Evolutionary conservation across 306 rosid species (phyloP), one percentile per base, ranked within the genome.

Genomic region (Albizia julibrissin): DNA sequence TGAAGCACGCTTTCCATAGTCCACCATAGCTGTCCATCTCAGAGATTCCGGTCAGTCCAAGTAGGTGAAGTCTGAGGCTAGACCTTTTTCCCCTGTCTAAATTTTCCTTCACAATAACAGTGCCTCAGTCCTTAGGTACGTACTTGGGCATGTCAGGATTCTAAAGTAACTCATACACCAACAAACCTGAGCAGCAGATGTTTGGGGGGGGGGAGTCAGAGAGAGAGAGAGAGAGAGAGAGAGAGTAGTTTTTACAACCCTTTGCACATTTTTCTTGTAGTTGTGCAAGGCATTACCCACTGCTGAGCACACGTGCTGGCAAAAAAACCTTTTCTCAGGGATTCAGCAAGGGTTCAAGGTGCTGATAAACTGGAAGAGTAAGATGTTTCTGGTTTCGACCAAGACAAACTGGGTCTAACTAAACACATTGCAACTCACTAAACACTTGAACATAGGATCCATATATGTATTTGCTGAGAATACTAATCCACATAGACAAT

Each of bases 311-410:
- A 34, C 13, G 3, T 18, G 10, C 16, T 33, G 44, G 44, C 43
- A 47, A 12, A 47, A 47, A 47, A 47, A n/a, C n/a, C 19, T 14
- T 47, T 47, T 47, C 18, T 47, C 3, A 14, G 52, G 52, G 18
- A 47, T 47, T 47, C 21, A 16, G 29, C 61, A 22, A 42, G 59
- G 68, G 29, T 26, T 49, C 24, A 54, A 54, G 61, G 10, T 4
- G 3, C 16, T 18, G 34, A 75, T 39, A 67, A 76, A 76, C 64
- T 42, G 58, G 44, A 76, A 76, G 71, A 34, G 18, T 37, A 77
- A 66, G 8, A 69, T 39, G 18, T 69, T 39, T 69, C 73, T n/a
- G 49, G 29, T n/a, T 37, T 21, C 31, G 11, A 21, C 31, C 49
- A 19, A 39, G 49, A 69, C 44, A 19, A 69, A 69, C 49, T 39